Evolutionary conservation across 1,284 basidiomycete species (phyloP).

Genomic region (Grifola frondosa): DNA sequence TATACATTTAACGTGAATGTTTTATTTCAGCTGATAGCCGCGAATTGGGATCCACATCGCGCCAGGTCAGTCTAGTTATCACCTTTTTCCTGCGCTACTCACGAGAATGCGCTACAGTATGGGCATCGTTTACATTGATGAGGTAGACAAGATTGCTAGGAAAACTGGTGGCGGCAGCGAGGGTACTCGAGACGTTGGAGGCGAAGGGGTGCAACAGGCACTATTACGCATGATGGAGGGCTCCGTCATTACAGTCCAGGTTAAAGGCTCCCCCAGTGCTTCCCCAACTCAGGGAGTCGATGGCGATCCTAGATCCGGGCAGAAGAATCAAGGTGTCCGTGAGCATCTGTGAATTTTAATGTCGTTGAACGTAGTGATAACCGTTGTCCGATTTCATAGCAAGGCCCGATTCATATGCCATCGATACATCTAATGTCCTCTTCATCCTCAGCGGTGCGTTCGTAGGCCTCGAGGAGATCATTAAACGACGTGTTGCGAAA

Average conservation of each 20-base stretch:
- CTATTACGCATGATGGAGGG: slow-evolving; percentile 94
- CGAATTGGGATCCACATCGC: slow-evolving; percentile 83
- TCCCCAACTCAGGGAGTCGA: slow-evolving; percentile 43
- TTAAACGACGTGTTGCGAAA: slow-evolving; percentile 77
- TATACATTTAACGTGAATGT: slow-evolving; percentile 1
- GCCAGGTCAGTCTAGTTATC: slow-evolving; percentile 51
- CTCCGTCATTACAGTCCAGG: slow-evolving; percentile 76
- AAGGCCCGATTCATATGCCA: slow-evolving; percentile 66
- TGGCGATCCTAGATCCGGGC: slow-evolving; percentile 47
- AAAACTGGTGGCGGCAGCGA: slow-evolving; percentile 62
- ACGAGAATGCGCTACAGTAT: slow-evolving; percentile 56
- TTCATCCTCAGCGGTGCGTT: slow-evolving; percentile 94
- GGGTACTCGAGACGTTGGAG: slow-evolving; percentile 87
- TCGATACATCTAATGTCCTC: slow-evolving; percentile 87
- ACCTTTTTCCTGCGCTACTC: neutral
- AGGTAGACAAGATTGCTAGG: slow-evolving; percentile 90
- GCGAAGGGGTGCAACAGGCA: slow-evolving; percentile 95
- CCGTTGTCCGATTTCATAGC: slow-evolving; percentile 36
- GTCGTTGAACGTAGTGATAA: neutral
- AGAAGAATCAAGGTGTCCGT: slow-evolving; percentile 30
- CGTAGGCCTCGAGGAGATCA: slow-evolving; percentile 84
- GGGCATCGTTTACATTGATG: slow-evolving; percentile 96
- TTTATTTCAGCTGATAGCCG: slow-evolving; percentile 67
- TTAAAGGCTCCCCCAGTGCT: slow-evolving; percentile 60
- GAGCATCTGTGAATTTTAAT: slow-evolving; percentile 16